Percentiles rank a stretch among this genome's conserved stretches.
These are phyloP conservation scores for Solanum etuberosum DNA, from an alignment of 257 asterid species.

Conservation along the genomic window DNA sequence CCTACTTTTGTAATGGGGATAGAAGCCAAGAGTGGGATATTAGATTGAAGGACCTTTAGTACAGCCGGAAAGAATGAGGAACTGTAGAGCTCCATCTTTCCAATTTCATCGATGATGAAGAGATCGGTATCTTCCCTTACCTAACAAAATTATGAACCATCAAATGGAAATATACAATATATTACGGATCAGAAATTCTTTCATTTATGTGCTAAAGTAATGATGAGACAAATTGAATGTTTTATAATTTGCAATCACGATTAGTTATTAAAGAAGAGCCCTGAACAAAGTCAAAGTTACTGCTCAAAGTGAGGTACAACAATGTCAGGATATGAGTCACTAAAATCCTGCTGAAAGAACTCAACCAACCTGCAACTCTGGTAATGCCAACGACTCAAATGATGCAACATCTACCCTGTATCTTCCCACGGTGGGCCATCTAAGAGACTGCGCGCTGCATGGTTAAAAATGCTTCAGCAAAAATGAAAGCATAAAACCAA, in stretches of 20 bases:
- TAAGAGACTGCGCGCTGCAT: conserved; percentile 55
- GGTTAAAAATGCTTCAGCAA: conserved; percentile 5
- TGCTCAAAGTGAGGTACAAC: neutral
- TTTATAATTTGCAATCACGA: neutral
- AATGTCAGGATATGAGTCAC: neutral
- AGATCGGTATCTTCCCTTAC: conserved; percentile 69
- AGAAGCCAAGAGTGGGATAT: conserved; percentile 77
- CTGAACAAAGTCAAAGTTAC: neutral
- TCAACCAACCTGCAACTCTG: conserved; percentile 71
- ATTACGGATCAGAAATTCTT: neutral
- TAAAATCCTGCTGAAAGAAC: neutral
- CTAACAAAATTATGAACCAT: conserved; percentile 22
- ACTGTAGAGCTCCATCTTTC: conserved; percentile 87
- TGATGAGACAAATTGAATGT: neutral
- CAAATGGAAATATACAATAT: neutral
- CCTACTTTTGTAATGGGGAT: conserved; percentile 69
- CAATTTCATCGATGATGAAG: conserved; percentile 80
- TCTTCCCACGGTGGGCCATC: conserved; percentile 88
- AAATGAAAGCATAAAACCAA: neutral
- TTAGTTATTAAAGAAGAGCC: neutral
- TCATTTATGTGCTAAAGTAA: neutral
- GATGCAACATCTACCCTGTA: conserved; percentile 78
- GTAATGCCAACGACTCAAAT: conserved; percentile 74
- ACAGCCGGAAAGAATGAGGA: conserved; percentile 85
- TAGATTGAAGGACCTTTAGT: conserved; percentile 61